Evolutionary conservation across 768 basidiomycete genomes (phyloP), one percentile per base, ranked within the genome.

Genomic region (Myochromella boudieri): DNA sequence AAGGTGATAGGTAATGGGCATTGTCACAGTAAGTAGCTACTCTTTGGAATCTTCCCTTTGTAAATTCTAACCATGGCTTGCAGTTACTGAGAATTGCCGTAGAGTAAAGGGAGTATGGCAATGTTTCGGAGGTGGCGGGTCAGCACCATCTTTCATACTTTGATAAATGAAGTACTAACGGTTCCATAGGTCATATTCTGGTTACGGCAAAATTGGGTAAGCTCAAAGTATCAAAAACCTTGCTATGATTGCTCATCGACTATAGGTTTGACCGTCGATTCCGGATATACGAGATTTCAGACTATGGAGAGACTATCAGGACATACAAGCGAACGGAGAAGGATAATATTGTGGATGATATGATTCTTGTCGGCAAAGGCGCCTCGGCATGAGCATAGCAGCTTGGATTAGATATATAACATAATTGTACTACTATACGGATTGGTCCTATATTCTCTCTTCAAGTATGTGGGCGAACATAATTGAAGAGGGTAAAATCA

Each of bases 1-100:
- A 95, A 95, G 65, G 88, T 89, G 2, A 75, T 95, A 12, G 86
- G 81, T 17, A 92, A 97, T 64, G 95, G 95, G 0, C 95, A 98
- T 60, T 86, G 81, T 60, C 95, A 98, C 66, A 63, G 89, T 88
- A 63, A 49, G 80, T 68, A 15, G 18, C 22, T 21, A 6, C 34
- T 5, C 18, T 22, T 7, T 56, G 6, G 6, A 34, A 17, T 12
- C 24, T 10, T 9, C 41, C 43, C n/a, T 37, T 22, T 11, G 17
- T 9, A 21, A 22, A 24, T 22, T 1, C 29, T 55, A 3, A 49
- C 17, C 32, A 8, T 33, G 17, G 14, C 28, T 18, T 4, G 20
- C 62, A 89, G 89, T 91, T 12, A 93, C 90, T 12, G 92, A 97
- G 60, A 87, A 93, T 54, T 97, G 95, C 57, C 77, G 84, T 56